Base-by-base conservation (phyloP, 2,329 filamentous ascomycete species). In the Penicillium crustosum region DNA sequence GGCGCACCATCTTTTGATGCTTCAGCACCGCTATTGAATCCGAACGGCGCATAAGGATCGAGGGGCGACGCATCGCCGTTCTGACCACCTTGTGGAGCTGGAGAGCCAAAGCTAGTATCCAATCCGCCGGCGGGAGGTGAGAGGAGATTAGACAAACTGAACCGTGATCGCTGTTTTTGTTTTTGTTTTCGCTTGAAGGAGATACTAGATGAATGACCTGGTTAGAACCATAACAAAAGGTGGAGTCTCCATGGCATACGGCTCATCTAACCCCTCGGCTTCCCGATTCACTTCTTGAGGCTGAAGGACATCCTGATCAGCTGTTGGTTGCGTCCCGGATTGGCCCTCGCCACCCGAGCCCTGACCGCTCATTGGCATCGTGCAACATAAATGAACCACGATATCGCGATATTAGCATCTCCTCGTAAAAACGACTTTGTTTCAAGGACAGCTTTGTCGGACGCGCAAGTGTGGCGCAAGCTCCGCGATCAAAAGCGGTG, bases 131-230 rank as follows among this genome's bases (percentile, higher is more conserved):
- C 61, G 55, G 52, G 67, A 52, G 61, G 67, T 31, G 69, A 71
- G 49, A 79, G 74, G 31, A 79, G 68, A 54, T 67, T 75, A 10
- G 76, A 75, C 6, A 79, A 49, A 55, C 71, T 73, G 59, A 79
- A 77, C 38, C 71, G 68, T 23, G 75, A 70, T 33, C 68, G 69
- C 51, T 68, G 70, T 58, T 75, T 78, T 59, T 68, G 70, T 58
- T 75, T 78, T 59, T 71, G 72, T 66, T 78, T 79, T 58, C 73
- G 75, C 59, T 78, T 78, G 60, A 78, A 78, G 8, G 76, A 71
- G 29, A 78, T 73, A 15, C 76, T 78, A 54, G 12, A 49, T 35
- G 41, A 19, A 29, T 1, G 6, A 25, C 4, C 13, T 29, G 21
- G 45, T 67, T 21, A 62, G 61, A 21, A 39, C 29, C 17, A 53